These are phyloP conservation scores for Earliella scabrosa DNA, from an alignment of 1,284 basidiomycete genomes.

Conservation along the genomic window DNA sequence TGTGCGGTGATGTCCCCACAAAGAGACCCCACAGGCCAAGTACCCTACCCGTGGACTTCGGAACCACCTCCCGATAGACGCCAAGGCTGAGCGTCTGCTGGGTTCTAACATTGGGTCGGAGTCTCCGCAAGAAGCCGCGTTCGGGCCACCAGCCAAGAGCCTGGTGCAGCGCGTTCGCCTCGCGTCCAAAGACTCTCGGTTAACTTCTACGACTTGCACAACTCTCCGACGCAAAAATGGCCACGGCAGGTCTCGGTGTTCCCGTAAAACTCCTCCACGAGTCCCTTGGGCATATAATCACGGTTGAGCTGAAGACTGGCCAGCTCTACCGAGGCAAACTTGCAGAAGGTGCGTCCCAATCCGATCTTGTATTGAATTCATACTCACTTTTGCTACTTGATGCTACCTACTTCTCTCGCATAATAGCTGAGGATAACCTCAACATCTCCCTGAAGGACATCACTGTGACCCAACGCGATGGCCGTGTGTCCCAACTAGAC, in stretches of 20 bases:
- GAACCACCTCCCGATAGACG: not conserved
- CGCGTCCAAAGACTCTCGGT: conserved; percentile 5
- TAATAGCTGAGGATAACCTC: conserved; percentile 99
- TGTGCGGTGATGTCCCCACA: not conserved
- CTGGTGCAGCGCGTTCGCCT: conserved; percentile 1
- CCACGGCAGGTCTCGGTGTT: conserved; percentile 73
- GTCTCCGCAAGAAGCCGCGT: too few species aligned
- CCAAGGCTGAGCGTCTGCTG: too few species aligned
- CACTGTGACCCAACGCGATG: conserved; percentile 97
- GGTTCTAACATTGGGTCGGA: too few species aligned
- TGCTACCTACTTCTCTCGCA: conserved; percentile 21
- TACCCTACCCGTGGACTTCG: not conserved
- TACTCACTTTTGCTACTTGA: conserved; percentile 14
- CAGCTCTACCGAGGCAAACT: conserved; percentile 97
- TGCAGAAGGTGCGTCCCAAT: conserved; percentile 75
- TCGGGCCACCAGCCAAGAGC: too few species aligned
- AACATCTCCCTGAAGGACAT: conserved; percentile 98
- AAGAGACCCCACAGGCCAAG: not conserved
- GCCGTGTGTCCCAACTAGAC: conserved; percentile 98
- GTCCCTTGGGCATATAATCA: conserved; percentile 95
- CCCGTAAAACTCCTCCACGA: conserved; percentile 94
- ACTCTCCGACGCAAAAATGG: conserved; percentile 30
- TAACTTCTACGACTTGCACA: not conserved
- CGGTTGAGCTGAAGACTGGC: conserved; percentile 97
- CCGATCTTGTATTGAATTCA: not conserved